Evolutionary conservation across 441 rosid genomes (phyloP), one percentile per base, ranked within the genome.

Genomic region (Pelargonium cotyledonis): DNA sequence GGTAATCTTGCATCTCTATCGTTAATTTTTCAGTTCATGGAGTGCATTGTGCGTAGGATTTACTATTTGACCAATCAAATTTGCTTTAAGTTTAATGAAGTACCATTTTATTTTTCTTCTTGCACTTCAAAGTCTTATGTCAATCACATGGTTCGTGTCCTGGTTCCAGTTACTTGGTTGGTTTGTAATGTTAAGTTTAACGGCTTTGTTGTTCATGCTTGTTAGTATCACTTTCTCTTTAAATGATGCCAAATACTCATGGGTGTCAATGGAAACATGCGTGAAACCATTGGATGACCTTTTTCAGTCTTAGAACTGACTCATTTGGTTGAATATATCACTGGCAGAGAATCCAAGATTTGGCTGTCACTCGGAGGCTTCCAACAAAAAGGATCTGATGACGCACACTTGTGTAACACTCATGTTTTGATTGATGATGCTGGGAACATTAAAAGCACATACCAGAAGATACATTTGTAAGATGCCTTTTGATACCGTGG

Each of bases 281-380:
- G 4, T 3, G 40, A 49, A 23, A 38, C 12, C 15, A 53, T 44
- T 35, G 57, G 11, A 0, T 44, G 18, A 9, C 60, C 7, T 53
- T 21, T 21, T 62, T 0, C 6, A 0, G 46, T 57, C 49, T 68
- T 15, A 43, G 14, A 11, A 63, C 38, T 14, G 55, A 29, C 43
- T 68, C 18, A 14, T 16, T 64, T 66, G 72, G 49, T 31, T 31
- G 38, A 31, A 4, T 10, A 69, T 3, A 44, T 67, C 49, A 38
- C 47, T 46, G 74, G 76, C 81, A 94, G 99, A 81, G 96, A 94
- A 41, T 84, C 89, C 12, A 79, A 80, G 15, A 83, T 94, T 61
- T 94, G 99, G 99, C 70, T 91, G 80, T 94, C 97, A 23, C 95
- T 94, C 71, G 96, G 96, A 69, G 97, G 97, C 18, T 94, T 91